Base-by-base conservation (phyloP, 2,329 filamentous ascomycete species). In the Drechslerella coelobrocha region DNA sequence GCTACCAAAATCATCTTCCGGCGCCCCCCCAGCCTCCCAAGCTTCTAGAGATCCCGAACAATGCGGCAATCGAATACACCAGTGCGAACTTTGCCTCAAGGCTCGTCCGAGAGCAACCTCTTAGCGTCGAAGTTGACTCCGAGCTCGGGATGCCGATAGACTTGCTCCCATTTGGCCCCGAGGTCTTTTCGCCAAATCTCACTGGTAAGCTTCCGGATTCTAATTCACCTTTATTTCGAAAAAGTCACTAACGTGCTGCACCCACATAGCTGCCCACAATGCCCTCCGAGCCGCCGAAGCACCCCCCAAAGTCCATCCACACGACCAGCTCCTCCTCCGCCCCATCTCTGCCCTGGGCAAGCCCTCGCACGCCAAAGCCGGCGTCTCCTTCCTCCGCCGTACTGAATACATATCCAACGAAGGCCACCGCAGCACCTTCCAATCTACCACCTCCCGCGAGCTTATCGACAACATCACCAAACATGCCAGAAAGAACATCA, bases 131-230 rank as follows among this genome's bases (percentile, higher is more conserved):
- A 80, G 92, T 92, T 27, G 94, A 99, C 85, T 94, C 92, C 7
- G 94, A 99, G 82, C 85, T 97, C 75, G 94, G 94, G 65, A 97
- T 99, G 94, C 92, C 92, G 68, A 87, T 99, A 78, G 93, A 97
- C 78, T 81, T 99, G 75, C 89, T 97, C 65, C 94, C 29, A 8
- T 69, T 52, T 21, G 53, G 61, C 27, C 53, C 60, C 3, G 55
- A 54, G n/a, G 37, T 66, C 9, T 66, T 62, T 48, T 56, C 52
- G 39, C 45, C n/a, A 7, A 59, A 51, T 14, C 17, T 51, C 14
- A 34, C 61, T 21, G 78, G 83, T 81, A 63, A 41, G 57, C 73
- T 41, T 75, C 75, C 66, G 57, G 24, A 7, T 52, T 12, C 12
- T 31, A 31, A 6, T 31, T 12, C 59, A 57, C 73, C 66, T 59